Evolutionary conservation across 2,329 filamentous ascomycete genomes (phyloP).

Genomic region (Diplodia sapinea): DNA sequence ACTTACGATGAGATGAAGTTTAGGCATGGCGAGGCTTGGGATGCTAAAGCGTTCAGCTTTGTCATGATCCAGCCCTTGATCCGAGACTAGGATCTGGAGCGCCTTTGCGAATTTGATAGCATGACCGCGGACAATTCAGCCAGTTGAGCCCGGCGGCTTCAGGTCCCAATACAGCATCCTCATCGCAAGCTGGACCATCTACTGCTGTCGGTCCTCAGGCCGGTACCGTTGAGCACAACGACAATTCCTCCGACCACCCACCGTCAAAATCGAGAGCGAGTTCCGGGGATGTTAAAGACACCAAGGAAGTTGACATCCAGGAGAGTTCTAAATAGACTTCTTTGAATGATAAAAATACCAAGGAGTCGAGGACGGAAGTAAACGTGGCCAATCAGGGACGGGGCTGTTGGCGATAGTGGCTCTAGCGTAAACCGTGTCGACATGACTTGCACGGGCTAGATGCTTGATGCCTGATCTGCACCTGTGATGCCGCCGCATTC

Average conservation of each 20-base stretch:
- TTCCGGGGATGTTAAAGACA: too few species aligned
- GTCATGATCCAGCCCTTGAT: constrained; percentile 15
- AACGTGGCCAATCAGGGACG: neutral
- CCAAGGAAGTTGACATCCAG: too few species aligned
- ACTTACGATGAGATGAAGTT: too few species aligned
- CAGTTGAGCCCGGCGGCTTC: neutral
- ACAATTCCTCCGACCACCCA: neutral
- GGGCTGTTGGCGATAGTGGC: neutral
- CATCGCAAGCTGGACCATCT: neutral
- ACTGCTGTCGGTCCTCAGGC: neutral
- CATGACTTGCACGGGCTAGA: neutral
- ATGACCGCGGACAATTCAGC: neutral
- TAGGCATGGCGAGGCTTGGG: too few species aligned
- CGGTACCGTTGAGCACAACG: neutral
- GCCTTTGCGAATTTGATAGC: neutral
- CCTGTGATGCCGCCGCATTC: neutral
- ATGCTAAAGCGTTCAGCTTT: too few species aligned
- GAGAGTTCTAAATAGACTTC: too few species aligned
- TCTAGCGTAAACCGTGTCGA: neutral
- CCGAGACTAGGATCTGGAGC: constrained; percentile 1
- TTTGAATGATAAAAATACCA: too few species aligned
- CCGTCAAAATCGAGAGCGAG: neutral
- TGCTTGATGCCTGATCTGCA: neutral
- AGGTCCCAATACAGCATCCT: neutral
- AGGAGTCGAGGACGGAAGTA: too few species aligned